A percentile compares a stretch with the other conserved stretches of the same genome.
Conservation (phyloP, 192 early-diverging fungal genomes). For the Dispira simplex region DNA sequence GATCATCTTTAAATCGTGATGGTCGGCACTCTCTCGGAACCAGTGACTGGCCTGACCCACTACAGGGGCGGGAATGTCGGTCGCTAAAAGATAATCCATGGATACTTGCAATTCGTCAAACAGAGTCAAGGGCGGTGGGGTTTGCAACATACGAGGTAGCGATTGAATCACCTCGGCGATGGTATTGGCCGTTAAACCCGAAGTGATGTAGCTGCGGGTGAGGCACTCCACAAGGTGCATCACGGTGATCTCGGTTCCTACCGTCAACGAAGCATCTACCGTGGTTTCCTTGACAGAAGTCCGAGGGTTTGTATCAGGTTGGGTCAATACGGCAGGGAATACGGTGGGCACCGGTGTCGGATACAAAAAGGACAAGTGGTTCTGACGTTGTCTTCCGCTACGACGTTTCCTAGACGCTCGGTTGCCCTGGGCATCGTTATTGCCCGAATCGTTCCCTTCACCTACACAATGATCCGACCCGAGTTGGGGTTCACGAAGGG, state of each 20-base stretch:
- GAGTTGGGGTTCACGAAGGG: not conserved
- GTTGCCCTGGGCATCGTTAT: no score
- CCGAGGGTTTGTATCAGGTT: not conserved
- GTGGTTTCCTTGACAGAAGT: not conserved
- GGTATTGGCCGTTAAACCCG: not conserved
- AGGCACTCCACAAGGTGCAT: not conserved
- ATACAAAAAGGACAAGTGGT: not conserved
- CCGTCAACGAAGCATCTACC: not conserved
- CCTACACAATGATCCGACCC: not conserved
- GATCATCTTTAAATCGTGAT: not conserved
- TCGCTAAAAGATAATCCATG: constrained; percentile 1
- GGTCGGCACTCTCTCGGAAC: constrained; percentile 12
- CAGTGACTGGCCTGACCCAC: constrained; percentile 4
- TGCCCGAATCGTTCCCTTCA: not conserved
- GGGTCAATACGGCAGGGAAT: not conserved
- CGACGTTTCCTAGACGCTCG: no score
- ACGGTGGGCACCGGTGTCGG: constrained; percentile 7
- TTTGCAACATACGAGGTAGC: constrained; percentile 4
- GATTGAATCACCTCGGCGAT: not conserved
- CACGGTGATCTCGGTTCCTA: constrained; percentile 7
- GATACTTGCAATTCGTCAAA: constrained; percentile 9
- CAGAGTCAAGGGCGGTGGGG: constrained; percentile 3
- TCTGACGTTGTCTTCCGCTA: not conserved
- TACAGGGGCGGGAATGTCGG: not conserved
- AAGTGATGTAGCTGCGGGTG: not conserved